A percentile compares a stretch with the other conserved stretches of the same genome.
Evolutionary conservation across 1,284 basidiomycete species (phyloP).

Genomic region (Naganishia sp.): DNA sequence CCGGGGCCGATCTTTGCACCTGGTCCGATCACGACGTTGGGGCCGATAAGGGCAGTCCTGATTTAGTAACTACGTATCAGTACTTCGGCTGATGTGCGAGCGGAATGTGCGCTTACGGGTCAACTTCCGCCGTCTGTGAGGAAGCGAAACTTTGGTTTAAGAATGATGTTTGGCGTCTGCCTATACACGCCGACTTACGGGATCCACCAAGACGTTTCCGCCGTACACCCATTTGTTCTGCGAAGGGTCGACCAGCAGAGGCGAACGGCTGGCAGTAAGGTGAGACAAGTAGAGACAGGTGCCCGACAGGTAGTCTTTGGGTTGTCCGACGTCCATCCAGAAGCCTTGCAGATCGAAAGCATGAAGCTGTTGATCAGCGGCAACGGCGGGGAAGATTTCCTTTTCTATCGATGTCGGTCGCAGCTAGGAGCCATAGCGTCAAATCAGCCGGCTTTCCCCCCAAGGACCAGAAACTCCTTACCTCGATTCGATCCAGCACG

Average conservation of each 20-base stretch:
- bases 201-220: conserved; percentile 58
- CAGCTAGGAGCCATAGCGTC: conserved; percentile 41
- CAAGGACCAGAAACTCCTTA: conserved; percentile 34
- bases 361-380: conserved; percentile 57
- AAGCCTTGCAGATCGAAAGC: conserved; percentile 59
- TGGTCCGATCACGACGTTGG: conserved; percentile 60
- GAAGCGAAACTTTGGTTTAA: neutral
- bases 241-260: conserved; percentile 54
- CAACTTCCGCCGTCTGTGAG: conserved; percentile 55
- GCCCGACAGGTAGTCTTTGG: conserved; percentile 57
- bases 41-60: conserved; percentile 55
- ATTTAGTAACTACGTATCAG: neutral
- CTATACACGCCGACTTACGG: conserved; percentile 42
- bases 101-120: conserved; percentile 43
- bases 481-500: conserved; percentile 58
- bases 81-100: neutral
- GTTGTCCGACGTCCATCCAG: conserved; percentile 62
- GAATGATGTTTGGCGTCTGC: conserved; percentile 35
- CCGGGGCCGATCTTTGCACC: conserved; percentile 58
- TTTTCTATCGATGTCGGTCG: conserved; percentile 60
- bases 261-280: conserved; percentile 55
- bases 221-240: conserved; percentile 58
- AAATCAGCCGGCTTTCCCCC: neutral
- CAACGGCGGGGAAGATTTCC: conserved; percentile 59
- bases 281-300: conserved; percentile 60